A percentile compares a stretch with the other conserved stretches of the same genome.
Conservation (phyloP, 2,329 filamentous ascomycete genomes). For the Colletotrichum incanum region DNA sequence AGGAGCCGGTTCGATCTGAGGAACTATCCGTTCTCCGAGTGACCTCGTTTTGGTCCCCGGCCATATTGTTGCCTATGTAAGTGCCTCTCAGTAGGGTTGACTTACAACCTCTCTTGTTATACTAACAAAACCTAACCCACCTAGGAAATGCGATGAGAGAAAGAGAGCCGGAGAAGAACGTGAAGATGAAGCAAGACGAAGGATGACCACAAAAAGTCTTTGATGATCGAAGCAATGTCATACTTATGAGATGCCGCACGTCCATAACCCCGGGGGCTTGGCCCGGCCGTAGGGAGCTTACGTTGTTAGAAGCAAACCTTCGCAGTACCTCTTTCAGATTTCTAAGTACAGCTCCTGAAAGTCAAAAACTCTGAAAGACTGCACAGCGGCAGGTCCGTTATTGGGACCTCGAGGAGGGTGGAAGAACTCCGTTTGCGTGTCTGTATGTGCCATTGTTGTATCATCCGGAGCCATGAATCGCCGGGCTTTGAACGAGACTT, state of each 20-base stretch:
- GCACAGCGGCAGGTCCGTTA: not conserved
- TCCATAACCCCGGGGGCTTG: not conserved
- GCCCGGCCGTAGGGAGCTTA: not conserved
- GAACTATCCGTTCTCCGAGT: not conserved
- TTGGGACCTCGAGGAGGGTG: not conserved
- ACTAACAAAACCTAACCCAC: not conserved
- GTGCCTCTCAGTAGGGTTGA: not conserved
- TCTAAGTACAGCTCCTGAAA: not conserved
- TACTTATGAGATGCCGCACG: conserved; percentile 3
- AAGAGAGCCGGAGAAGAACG: not conserved
- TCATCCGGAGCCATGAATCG: not conserved
- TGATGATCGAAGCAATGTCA: not conserved
- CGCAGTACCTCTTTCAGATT: not conserved
- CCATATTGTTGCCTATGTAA: not conserved
- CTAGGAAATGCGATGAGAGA: not conserved
- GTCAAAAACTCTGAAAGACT: not conserved
- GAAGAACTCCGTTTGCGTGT: conserved; percentile 10
- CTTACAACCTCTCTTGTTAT: conserved; percentile 2
- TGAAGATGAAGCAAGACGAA: not conserved
- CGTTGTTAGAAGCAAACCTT: not conserved
- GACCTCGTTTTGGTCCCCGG: not conserved
- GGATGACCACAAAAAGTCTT: not conserved
- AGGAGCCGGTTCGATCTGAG: not conserved
- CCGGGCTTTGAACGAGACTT: not conserved
- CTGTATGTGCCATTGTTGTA: not conserved